phyloP scores from a whole-genome alignment of 768 basidiomycete species.

The Gautieria morchelliformis region DNA sequence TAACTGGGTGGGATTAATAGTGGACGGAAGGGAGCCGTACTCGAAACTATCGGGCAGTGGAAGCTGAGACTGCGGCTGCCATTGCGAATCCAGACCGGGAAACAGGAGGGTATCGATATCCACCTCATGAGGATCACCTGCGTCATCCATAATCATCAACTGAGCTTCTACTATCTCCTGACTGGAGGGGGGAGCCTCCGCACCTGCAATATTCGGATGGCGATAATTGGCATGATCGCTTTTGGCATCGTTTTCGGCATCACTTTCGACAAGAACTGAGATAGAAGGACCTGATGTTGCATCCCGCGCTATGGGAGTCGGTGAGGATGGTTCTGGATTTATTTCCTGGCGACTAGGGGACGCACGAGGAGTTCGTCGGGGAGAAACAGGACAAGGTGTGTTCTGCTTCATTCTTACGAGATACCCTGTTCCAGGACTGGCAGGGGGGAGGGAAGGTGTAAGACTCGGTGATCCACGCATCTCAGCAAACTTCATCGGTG shows the following conservation, averaged over 20 bases:
- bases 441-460: neutral
- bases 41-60: neutral
- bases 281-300: neutral
- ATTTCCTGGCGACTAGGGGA: neutral
- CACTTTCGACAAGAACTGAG: neutral
- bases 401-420: neutral
- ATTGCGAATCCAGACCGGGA: neutral
- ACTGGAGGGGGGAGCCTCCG: neutral
- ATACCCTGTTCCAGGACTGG: neutral
- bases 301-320: neutral
- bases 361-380: neutral
- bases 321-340: neutral
- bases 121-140: neutral
- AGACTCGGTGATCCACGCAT: neutral
- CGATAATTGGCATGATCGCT: neutral
- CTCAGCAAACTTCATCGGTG: neutral
- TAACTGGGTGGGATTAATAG: conserved; percentile 5
- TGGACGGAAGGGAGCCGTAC: neutral
- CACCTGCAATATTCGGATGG: neutral
- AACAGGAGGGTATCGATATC: neutral
- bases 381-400: neutral
- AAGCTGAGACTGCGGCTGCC: conserved; percentile 6
- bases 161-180: neutral
- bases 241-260: too few species aligned
- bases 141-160: neutral